These are phyloP conservation scores for Piper betle DNA, from an alignment of 164 flowering plant genomes.

Conservation along the genomic window DNA sequence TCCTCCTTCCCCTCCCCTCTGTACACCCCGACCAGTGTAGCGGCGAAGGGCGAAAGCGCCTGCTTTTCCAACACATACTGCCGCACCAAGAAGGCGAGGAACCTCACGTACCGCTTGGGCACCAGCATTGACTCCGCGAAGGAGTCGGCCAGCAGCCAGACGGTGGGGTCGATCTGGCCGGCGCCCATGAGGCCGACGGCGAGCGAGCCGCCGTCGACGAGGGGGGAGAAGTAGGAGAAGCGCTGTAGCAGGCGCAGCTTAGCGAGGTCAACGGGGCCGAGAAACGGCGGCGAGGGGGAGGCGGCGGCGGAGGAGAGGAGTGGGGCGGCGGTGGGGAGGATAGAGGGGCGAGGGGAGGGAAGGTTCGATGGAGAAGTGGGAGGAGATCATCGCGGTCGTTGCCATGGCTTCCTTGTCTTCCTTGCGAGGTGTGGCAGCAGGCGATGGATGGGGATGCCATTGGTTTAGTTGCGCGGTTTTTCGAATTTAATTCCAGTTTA, in stretches of 20 bases:
- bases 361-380: too few relatives aligned
- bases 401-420: too few relatives aligned
- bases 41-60: conserved; percentile 51
- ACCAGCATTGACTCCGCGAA: conserved; percentile 68
- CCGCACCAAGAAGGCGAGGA: conserved; percentile 58
- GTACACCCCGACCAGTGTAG: conserved; percentile 63
- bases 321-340: neutral
- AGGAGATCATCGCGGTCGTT: too few relatives aligned
- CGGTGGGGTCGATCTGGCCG: conserved; percentile 50
- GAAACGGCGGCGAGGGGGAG: conserved; percentile 13
- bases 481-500: too few relatives aligned
- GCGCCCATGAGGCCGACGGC: conserved; percentile 45
- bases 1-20: conserved; percentile 24
- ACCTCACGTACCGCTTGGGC: conserved; percentile 30
- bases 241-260: conserved; percentile 38
- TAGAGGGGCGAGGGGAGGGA: neutral
- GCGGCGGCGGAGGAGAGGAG: conserved; percentile 14
- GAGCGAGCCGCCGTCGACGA: conserved; percentile 46
- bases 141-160: conserved; percentile 56
- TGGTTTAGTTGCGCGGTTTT: too few relatives aligned
- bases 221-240: conserved; percentile 23
- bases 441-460: too few relatives aligned
- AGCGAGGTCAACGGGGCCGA: conserved; percentile 34
- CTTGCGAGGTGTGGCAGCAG: too few relatives aligned
- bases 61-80: conserved; percentile 76